Evolutionary conservation across 768 basidiomycete species (phyloP), one percentile per base, ranked within the genome.

Genomic region (Dioszegia crocea): DNA sequence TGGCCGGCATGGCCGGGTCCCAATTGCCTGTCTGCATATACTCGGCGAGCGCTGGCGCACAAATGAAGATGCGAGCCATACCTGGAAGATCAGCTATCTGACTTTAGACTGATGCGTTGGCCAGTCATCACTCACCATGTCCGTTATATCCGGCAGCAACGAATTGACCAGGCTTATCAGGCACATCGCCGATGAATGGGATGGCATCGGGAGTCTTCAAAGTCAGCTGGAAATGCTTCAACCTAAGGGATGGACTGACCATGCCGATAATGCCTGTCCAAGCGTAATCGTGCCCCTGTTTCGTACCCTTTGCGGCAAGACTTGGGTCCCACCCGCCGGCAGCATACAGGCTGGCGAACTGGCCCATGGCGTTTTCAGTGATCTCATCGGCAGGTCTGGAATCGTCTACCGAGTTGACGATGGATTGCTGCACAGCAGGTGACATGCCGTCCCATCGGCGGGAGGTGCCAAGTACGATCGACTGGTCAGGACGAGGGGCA

Each of bases 241-340:
- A 4, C 12, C 31, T 38, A 46, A 33, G 17, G 33, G 19, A 29
- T 50, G 24, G 36, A 61, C 71, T 49, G 26, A 73, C 71, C 65
- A 70, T 62, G 6, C 69, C 72, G 46, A 74, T 63, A 49, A 74
- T 71, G 12, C 72, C 72, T 2, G 61, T 48, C 72, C 72, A 74
- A 21, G 67, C 61, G 55, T 70, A 71, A 29, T 74, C 68, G n/a
- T 62, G 61, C 12, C 72, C 72, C 36, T 53, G 26, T 53, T 31
- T 45, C 11, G 46, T 50, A 8, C 62, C 62, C 41, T 63, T 54
- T 17, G 60, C 59, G 8, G 56, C 39, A n/a, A 62, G 49, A 29
- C 44, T 57, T 19, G 48, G 36, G 19, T 41, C 30, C 53, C 57
- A 68, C 39, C 67, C 67, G 21, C 62, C 62, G 14, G 53, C 49